phyloP scores from a whole-genome alignment of 345 rosid genomes.

The Gossypium thurberi region DNA sequence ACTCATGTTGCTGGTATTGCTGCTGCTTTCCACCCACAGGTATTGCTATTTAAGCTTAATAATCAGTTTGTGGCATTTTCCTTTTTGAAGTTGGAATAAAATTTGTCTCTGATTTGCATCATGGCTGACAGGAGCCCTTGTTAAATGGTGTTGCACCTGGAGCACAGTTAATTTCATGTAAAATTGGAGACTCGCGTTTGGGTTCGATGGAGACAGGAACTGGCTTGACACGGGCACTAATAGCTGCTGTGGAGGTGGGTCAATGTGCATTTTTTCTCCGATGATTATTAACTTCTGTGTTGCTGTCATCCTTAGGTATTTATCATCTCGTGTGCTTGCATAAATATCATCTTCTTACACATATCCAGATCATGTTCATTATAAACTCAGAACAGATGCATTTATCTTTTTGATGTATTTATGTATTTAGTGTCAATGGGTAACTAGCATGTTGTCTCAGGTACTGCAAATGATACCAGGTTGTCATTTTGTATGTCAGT shows the following conservation, averaged over 20 bases:
- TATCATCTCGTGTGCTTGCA: neutral
- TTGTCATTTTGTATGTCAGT: neutral
- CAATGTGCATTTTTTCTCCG: slow-evolving; percentile 1
- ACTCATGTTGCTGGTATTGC: slow-evolving; percentile 99
- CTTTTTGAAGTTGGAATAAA: neutral
- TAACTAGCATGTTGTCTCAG: neutral
- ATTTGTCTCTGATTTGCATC: slow-evolving; percentile 6
- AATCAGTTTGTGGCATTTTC: slow-evolving; percentile 7
- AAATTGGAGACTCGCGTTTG: slow-evolving; percentile 92
- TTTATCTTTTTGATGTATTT: neutral
- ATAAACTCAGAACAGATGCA: neutral
- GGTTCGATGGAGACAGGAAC: slow-evolving; percentile 99
- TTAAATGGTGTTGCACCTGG: slow-evolving; percentile 97
- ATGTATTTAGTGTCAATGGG: neutral
- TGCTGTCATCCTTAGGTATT: neutral
- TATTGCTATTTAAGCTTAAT: slow-evolving; percentile 19
- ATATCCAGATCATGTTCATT: neutral
- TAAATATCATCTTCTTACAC: neutral
- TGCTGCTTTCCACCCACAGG: slow-evolving; percentile 89
- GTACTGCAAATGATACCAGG: neutral
- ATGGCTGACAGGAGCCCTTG: slow-evolving; percentile 62
- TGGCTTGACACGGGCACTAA: slow-evolving; percentile 81
- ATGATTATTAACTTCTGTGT: slow-evolving; percentile 1
- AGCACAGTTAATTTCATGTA: slow-evolving; percentile 92
- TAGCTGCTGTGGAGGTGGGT: slow-evolving; percentile 86